These are phyloP conservation scores for Carpinus viminea DNA, from an alignment of 306 rosid species.

Conservation along the genomic window DNA sequence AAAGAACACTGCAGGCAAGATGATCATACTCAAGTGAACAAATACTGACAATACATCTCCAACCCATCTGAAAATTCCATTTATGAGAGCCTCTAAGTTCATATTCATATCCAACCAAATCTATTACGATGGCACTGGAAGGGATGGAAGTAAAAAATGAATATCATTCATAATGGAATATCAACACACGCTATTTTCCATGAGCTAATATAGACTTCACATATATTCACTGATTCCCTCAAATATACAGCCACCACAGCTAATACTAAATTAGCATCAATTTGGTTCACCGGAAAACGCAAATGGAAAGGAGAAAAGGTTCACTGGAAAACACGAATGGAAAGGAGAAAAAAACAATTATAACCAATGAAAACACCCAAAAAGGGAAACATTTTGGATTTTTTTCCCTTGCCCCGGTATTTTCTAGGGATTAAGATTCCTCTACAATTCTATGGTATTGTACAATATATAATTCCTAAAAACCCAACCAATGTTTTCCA, in stretches of 20 bases:
- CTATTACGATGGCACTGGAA: background rate
- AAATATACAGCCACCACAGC: too few species aligned
- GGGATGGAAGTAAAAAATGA: background rate
- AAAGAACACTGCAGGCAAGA: background rate
- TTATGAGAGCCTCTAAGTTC: background rate
- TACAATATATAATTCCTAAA: background rate
- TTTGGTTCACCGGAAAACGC: too few species aligned
- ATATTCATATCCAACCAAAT: too few species aligned
- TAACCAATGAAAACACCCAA: background rate
- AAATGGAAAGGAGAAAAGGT: background rate
- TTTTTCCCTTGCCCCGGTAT: background rate
- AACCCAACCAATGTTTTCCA: too few species aligned
- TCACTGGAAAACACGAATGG: too few species aligned
- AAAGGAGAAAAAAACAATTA: background rate
- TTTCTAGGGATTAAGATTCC: too few species aligned
- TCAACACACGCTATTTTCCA: background rate
- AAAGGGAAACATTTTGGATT: background rate
- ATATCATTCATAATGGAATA: background rate
- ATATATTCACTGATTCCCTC: slow-evolving; percentile 2
- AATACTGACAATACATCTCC: background rate
- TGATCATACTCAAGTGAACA: background rate
- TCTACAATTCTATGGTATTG: too few species aligned
- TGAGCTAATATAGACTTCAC: slow-evolving; percentile 2
- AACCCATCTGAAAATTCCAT: background rate
- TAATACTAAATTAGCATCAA: too few species aligned